Evolutionary conservation across 495 filamentous ascomycete species (phyloP).

Genomic region (Geopyxis carbonaria): DNA sequence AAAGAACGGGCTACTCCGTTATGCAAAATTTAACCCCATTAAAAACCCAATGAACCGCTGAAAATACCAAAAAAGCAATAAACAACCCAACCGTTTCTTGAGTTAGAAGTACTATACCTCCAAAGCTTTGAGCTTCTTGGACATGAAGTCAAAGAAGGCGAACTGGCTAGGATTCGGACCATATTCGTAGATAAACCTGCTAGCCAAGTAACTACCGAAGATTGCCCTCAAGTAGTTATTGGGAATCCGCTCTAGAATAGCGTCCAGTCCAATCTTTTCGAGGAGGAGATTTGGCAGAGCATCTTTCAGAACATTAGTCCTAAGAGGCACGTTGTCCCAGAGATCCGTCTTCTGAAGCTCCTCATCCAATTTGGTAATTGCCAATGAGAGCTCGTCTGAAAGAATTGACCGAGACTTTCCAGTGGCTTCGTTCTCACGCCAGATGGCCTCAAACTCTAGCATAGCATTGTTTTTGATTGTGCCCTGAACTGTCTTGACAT

Average conservation of each 20-base stretch:
- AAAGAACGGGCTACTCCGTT: no score
- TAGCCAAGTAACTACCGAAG: conserved; percentile 88
- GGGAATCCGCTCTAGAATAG: conserved; percentile 71
- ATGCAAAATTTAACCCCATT: no score
- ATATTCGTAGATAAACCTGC: conserved; percentile 86
- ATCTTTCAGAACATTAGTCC: conserved; percentile 61
- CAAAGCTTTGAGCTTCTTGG: background rate
- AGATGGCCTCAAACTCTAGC: conserved; percentile 95
- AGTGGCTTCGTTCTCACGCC: conserved; percentile 77
- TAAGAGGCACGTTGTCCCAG: conserved; percentile 68
- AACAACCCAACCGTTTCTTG: no score
- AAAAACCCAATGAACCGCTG: no score
- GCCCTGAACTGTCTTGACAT: conserved; percentile 80
- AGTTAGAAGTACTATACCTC: no score
- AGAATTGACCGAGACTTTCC: conserved; percentile 63
- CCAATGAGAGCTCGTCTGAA: conserved; percentile 70
- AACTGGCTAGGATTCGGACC: conserved; percentile 89
- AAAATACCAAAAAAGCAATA: no score
- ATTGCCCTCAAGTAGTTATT: conserved; percentile 85
- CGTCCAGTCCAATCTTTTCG: conserved; percentile 76
- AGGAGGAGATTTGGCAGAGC: conserved; percentile 72
- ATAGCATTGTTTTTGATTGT: conserved; percentile 76
- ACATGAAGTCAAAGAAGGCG: conserved; percentile 79
- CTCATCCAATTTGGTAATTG: conserved; percentile 89
- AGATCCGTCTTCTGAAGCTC: conserved; percentile 83